Conservation (phyloP, 495 filamentous ascomycete species). For the Glonium stellatum region DNA sequence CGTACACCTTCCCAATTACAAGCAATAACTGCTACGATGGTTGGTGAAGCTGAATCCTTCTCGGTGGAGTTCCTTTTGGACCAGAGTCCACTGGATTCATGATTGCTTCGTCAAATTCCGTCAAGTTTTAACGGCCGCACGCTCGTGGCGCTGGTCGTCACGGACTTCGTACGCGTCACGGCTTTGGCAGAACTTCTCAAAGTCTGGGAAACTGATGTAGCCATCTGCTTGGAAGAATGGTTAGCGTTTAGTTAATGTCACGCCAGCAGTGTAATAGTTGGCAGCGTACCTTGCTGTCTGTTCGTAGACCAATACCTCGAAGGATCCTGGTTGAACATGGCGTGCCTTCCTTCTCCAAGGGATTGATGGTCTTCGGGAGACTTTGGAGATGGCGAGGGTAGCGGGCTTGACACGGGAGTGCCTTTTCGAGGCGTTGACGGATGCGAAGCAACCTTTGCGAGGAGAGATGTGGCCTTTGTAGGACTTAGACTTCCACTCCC, state of each 20-base stretch:
- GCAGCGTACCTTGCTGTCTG: slow-evolving; percentile 22
- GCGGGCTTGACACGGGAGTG: slow-evolving; percentile 11
- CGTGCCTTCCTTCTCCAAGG: slow-evolving; percentile 8
- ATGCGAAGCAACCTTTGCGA: slow-evolving; percentile 32
- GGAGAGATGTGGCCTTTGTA: slow-evolving; percentile 29
- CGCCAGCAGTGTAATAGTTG: not conserved
- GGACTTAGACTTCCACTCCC: slow-evolving; percentile 18
- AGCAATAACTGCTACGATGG: slow-evolving; percentile 2
- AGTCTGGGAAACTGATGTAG: slow-evolving; percentile 45
- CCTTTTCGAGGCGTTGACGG: slow-evolving; percentile 23
- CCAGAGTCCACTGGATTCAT: not conserved
- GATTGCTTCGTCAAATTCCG: not conserved
- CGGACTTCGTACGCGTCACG: slow-evolving; percentile 17
- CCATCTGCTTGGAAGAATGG: slow-evolving; percentile 31
- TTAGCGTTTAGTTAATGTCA: slow-evolving; percentile 17
- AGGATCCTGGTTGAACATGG: slow-evolving; percentile 22
- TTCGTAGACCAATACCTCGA: slow-evolving; percentile 19
- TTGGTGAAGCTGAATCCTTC: slow-evolving; percentile 1
- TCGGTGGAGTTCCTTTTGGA: not conserved
- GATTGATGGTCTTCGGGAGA: slow-evolving; percentile 15
- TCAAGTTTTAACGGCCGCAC: slow-evolving; percentile 26
- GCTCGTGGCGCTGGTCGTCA: slow-evolving; percentile 14
- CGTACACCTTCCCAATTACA: slow-evolving; percentile 8
- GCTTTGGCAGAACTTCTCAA: slow-evolving; percentile 36
- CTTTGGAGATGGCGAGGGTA: slow-evolving; percentile 11